A percentile compares a stretch with the other conserved stretches of the same genome.
phyloP scores from a whole-genome alignment of 2,329 filamentous ascomycete species.

The Trichoderma afroharzianum region DNA sequence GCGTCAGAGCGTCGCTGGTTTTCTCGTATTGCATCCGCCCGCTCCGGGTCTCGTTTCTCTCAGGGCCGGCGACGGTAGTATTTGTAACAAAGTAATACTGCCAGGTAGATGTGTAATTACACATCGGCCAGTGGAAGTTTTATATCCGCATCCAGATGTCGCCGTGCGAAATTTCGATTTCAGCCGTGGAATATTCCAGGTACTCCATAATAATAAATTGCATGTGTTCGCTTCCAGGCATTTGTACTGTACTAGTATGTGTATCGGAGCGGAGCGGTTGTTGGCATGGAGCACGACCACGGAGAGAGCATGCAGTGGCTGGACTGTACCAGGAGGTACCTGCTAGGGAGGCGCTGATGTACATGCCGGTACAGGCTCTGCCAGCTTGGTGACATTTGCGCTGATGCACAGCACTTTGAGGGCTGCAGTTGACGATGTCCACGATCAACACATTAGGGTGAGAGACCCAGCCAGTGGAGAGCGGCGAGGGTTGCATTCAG shows the following conservation, averaged over 20 bases:
- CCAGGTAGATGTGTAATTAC: neutral
- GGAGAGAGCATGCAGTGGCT: neutral
- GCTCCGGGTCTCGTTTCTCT: neutral
- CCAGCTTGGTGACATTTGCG: neutral
- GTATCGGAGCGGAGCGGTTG: neutral
- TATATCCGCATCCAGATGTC: neutral
- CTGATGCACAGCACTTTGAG: neutral
- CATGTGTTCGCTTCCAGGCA: neutral
- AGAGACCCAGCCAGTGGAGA: neutral
- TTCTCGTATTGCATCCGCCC: conserved; percentile 13
- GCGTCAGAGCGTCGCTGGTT: conserved; percentile 1
- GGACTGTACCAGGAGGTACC: neutral
- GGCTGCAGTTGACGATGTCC: neutral
- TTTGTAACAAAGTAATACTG: neutral
- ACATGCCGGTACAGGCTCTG: neutral
- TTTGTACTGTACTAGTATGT: neutral
- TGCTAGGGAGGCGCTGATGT: neutral
- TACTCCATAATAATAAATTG: conserved; percentile 10
- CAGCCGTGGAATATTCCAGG: conserved; percentile 8
- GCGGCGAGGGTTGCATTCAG: neutral
- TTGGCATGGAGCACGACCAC: neutral
- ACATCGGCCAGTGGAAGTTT: neutral
- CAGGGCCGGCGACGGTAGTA: neutral
- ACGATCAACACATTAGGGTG: neutral
- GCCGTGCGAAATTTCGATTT: neutral